Base-by-base conservation (phyloP, 192 early-diverging fungal species). In the Coemansia interrupta region DNA sequence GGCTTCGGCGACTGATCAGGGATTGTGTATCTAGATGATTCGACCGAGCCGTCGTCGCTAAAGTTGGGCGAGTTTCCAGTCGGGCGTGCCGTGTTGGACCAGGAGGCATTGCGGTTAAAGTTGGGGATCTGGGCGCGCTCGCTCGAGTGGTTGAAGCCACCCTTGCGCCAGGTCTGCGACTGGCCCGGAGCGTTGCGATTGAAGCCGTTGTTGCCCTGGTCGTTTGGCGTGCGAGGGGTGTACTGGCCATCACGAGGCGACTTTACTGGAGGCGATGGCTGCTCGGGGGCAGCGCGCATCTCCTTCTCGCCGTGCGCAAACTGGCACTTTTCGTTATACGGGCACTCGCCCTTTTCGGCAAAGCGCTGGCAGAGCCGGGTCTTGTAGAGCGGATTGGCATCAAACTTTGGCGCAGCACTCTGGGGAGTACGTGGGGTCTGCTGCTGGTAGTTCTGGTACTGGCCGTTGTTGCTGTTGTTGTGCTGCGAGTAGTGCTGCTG, bases 261-360 rank as follows among this genome's bases (percentile, higher is more conserved):
- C 20, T 51, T 58, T 4, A 51, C 54, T 54, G 70, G 66, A 0
- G 60, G 32, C 32, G 32, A 14, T 0, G 72, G 72, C 52, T 67
- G 70, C 51, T 72, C 60, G 43, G 69, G 66, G 10, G 55, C 67
- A 1, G 57, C 58, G 3, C 84, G 74, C 28, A 83, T 52, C 61
- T 82, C 79, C 2, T 60, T 56, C 9, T 62, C 60, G 38, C 67
- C 70, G 46, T 87, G 84, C 44, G 87, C 91, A 76, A 90, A 92
- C 66, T 88, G 87, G 71, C 91, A 94, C 55, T 87, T 86, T n/a
- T 84, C 80, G n/a, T 89, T 88, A 68, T 91, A 94, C 49, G 90
- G 91, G 60, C 88, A 90, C 43, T 83, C 86, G 46, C 78, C 77
- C 32, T 90, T 89, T 54, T 84, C 85, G 67, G 87, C 78, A 54